A percentile compares a stretch with the other conserved stretches of the same genome.
phyloP scores from a whole-genome alignment of 768 basidiomycete genomes.

The Suillus alpinus region DNA sequence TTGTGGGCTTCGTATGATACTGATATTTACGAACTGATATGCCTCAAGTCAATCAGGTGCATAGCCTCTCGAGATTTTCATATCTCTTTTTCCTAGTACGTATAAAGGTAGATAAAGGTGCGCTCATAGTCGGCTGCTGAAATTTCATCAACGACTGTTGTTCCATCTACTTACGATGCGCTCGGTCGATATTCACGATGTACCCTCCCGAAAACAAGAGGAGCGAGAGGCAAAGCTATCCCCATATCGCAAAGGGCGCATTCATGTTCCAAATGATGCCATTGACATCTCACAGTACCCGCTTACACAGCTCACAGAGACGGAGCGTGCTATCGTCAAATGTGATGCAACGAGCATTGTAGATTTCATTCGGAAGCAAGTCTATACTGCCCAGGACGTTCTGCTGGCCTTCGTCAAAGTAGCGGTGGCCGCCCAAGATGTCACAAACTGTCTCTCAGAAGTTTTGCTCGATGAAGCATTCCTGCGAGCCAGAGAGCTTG shows the following conservation, averaged over 20 bases:
- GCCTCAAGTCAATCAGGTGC: not conserved
- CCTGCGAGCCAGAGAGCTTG: conserved; percentile 46
- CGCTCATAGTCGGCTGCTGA: not conserved
- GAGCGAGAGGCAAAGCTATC: conserved; percentile 21
- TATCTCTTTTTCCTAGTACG: not conserved
- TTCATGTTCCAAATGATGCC: conserved; percentile 5
- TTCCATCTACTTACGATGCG: not conserved
- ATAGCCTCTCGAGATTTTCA: not conserved
- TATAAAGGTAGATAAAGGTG: not conserved
- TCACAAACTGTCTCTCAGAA: conserved; percentile 55
- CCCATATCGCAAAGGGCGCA: conserved; percentile 2
- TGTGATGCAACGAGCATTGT: conserved; percentile 28
- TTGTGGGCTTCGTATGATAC: not conserved
- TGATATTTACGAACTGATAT: not conserved
- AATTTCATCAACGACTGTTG: not conserved
- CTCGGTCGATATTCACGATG: not conserved
- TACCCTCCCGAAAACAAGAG: conserved; percentile 19
- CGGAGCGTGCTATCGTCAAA: conserved; percentile 26
- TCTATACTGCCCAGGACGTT: conserved; percentile 24
- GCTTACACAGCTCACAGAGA: conserved; percentile 22
- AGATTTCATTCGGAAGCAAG: conserved; percentile 18
- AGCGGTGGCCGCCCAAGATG: conserved; percentile 28
- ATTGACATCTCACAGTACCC: conserved; percentile 26
- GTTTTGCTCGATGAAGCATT: conserved; percentile 55
- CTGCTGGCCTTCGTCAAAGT: conserved; percentile 26